Evolutionary conservation across 805 yeast species (phyloP), one percentile per base, ranked within the genome.

Genomic region (Ogataea pignaliae): DNA sequence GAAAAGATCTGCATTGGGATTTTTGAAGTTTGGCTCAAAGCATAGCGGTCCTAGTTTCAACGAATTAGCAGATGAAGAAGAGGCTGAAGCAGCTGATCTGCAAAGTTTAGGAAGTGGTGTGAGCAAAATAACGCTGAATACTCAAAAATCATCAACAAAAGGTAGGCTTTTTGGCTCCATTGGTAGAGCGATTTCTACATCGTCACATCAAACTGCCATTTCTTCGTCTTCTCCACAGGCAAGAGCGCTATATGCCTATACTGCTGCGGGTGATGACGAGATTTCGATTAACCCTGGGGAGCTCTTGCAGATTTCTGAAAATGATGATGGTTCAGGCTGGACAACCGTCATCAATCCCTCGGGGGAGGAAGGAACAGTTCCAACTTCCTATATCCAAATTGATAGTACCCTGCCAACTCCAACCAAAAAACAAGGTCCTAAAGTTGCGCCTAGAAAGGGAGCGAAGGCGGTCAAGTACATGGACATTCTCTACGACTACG

Each of bases 241-340:
- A 11, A 52, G 70, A 40, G 96, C 86, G 0, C 53, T 85, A 21
- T 89, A 83, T 55, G 72, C 72, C 1, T 90, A 87, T 61, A 63
- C 69, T 6, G 81, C 89, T 1, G 65, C 75, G 10, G 96, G 89
- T 3, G 77, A 72, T 18, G 97, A 89, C 57, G 98, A 93, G 65
- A 69, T 81, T 1, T 62, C 78, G 2, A 68, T 90, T 1, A 42
- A 57, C 6, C 73, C 77, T 0, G 89, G 90, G 10, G 95, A 85
- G 29, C 56, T 61, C 1, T 65, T 90, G 34, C 66, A 67, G 3
- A 73, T 91, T 3, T 43, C 82, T 0, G 81, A 77, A 40, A 67
- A 68, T 1, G 98, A 93, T 60, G 90, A 87, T 50, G 97, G 97
- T 0, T 80, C 88, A 14, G 99, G 99, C 0, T 91, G 99, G 99